These are phyloP conservation scores for Globisporangium orthogonon DNA, from an alignment of 352 stramenopile species.

Conservation along the genomic window DNA sequence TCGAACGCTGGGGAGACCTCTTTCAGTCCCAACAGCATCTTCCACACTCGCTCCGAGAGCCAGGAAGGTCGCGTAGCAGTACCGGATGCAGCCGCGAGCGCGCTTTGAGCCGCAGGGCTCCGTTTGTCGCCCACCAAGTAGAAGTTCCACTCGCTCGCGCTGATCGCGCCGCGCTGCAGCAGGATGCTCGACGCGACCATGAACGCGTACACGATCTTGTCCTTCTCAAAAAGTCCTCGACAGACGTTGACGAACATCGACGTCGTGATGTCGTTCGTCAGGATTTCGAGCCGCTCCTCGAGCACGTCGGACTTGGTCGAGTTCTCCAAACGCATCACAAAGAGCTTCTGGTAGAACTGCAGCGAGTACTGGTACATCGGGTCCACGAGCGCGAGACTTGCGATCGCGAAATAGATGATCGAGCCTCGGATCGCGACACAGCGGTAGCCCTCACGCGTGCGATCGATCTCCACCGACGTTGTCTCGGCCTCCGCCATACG, in stretches of 20 bases:
- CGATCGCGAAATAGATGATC: conserved; percentile 94
- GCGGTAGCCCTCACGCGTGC: conserved; percentile 88
- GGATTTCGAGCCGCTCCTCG: conserved; percentile 75
- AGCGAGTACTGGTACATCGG: conserved; percentile 95
- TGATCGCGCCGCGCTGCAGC: conserved; percentile 67
- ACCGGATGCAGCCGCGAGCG: conserved; percentile 23
- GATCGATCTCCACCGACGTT: conserved; percentile 88
- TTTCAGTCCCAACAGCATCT: conserved; percentile 55
- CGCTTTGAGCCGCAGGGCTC: conserved; percentile 39
- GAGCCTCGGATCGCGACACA: conserved; percentile 87
- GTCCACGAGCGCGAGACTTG: conserved; percentile 88
- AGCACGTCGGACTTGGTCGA: conserved; percentile 80
- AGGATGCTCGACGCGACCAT: conserved; percentile 90
- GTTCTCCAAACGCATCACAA: conserved; percentile 84
- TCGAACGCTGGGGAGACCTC: conserved; percentile 54
- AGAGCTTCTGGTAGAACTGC: conserved; percentile 92
- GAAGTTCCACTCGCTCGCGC: conserved; percentile 75
- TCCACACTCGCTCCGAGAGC: conserved; percentile 80
- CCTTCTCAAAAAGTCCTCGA: conserved; percentile 91
- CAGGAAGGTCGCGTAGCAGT: conserved; percentile 41
- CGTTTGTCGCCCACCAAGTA: conserved; percentile 88
- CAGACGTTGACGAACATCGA: conserved; percentile 94
- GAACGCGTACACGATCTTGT: conserved; percentile 94
- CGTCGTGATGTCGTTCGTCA: conserved; percentile 89
- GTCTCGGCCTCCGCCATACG: conserved; percentile 88